These are phyloP conservation scores for Linnemannia exigua DNA, from an alignment of 192 early-diverging fungal genomes.

Conservation along the genomic window DNA sequence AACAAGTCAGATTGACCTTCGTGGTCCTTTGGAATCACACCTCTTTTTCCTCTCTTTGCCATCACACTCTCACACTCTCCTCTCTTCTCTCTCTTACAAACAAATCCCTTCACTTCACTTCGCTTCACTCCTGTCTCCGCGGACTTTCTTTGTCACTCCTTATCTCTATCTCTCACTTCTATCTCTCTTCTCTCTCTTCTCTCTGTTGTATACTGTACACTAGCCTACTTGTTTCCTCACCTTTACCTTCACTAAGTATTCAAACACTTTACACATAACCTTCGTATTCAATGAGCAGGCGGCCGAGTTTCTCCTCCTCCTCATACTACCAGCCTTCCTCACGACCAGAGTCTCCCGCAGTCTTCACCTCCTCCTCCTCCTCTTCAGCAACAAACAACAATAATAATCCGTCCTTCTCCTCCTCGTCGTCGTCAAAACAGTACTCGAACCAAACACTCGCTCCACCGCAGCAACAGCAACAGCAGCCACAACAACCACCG, in stretches of 20 bases:
- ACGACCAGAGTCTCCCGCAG: slow-evolving; percentile 43
- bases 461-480: slow-evolving; percentile 29
- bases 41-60: background rate
- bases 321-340: slow-evolving; percentile 49
- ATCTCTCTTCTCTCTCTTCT: too few species aligned
- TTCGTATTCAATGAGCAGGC: slow-evolving; percentile 36
- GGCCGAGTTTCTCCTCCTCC: slow-evolving; percentile 42
- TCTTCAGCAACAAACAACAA: background rate
- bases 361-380: slow-evolving; percentile 23
- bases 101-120: too few species aligned
- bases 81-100: too few species aligned
- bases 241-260: background rate
- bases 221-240: background rate
- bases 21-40: background rate
- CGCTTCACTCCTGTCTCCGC: too few species aligned
- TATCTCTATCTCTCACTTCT: too few species aligned
- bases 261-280: background rate
- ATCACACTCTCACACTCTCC: background rate
- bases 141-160: too few species aligned
- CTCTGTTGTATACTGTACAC: too few species aligned
- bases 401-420: background rate
- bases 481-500: slow-evolving; percentile 27
- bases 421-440: slow-evolving; percentile 20
- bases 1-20: too few species aligned
- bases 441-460: slow-evolving; percentile 10